Base-by-base conservation (phyloP, 2,329 filamentous ascomycete genomes). In the Microcyclospora pomicola region DNA sequence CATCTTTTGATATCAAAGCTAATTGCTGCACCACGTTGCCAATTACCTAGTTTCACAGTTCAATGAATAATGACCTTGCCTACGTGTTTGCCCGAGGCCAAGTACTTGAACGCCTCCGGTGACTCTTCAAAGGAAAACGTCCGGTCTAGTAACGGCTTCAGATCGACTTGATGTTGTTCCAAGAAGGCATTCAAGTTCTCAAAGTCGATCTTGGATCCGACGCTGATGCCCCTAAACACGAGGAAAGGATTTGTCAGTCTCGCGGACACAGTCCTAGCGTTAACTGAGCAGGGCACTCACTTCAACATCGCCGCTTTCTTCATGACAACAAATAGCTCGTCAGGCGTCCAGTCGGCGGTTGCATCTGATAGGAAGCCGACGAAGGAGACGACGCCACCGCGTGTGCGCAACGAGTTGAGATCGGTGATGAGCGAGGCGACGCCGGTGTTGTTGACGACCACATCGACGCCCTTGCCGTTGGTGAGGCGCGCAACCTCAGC, bases 201-300 rank as follows among this genome's bases (percentile, higher is more conserved):
- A 13, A 66, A 69, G 31, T 67, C 59, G 43, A 74, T 71, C 44
- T 65, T 67, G 0, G 77, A 74, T 0, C 77, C 77, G 52, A 80
- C 46, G 19, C 80, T 49, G 6, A 80, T 69, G 0, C 77, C 69
- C 52, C 71, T 72, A 6, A 73, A 49, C 2, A 68, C 72, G 1
- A 72, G 65, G 31, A 13, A 16, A 13, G 6, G 32, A 13, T 5
- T 5, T 6, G 7, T 24, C 19, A 24, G 19, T 24, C 19, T 5
- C 7, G 7, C 19, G 7, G 19, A 24, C 19, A 24, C 19, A 5
- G 4, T 24, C 19, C 19, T 7, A 24, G 7, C n/a, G n/a, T 24
- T 24, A 24, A 7, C 7, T 24, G 19, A 24, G 5, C 19, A 24
- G 15, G 11, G 13, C 15, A 19, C 34, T 35, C n/a, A 35, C 34